Evolutionary conservation across 768 basidiomycete species (phyloP).

Genomic region (Tulasnella sp.): DNA sequence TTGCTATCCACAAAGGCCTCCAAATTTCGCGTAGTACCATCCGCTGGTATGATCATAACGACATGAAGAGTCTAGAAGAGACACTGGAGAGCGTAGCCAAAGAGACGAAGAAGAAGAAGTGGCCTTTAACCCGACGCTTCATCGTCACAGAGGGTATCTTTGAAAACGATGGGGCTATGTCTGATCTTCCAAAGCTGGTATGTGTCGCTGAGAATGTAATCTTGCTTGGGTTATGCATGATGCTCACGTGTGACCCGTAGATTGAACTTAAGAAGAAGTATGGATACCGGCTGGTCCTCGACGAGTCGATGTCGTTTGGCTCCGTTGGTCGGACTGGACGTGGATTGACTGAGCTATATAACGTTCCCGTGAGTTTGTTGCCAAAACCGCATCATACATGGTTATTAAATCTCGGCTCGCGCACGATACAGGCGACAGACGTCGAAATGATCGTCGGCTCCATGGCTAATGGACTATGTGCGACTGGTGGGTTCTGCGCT

Average conservation of each 20-base stretch:
- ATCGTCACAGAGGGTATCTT: slow-evolving; percentile 97
- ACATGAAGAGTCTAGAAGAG: slow-evolving; percentile 81
- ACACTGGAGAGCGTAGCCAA: slow-evolving; percentile 75
- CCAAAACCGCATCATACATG: neutral
- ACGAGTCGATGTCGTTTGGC: slow-evolving; percentile 91
- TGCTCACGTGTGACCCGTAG: slow-evolving; percentile 30
- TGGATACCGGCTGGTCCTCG: slow-evolving; percentile 91
- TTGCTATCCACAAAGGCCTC: slow-evolving; percentile 91
- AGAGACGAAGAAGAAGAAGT: slow-evolving; percentile 74
- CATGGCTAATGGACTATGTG: slow-evolving; percentile 68
- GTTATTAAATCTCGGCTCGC: too few species aligned
- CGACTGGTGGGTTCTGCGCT: slow-evolving; percentile 91
- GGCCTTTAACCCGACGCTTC: slow-evolving; percentile 78
- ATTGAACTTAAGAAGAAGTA: slow-evolving; percentile 91
- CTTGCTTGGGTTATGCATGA: too few species aligned
- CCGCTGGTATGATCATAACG: slow-evolving; percentile 95
- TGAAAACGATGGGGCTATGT: slow-evolving; percentile 86
- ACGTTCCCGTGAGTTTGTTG: slow-evolving; percentile 60
- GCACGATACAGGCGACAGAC: slow-evolving; percentile 57
- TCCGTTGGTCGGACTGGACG: slow-evolving; percentile 87
- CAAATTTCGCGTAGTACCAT: slow-evolving; percentile 87
- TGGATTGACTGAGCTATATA: slow-evolving; percentile 89
- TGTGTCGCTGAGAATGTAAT: slow-evolving; percentile 28
- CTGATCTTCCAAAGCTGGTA: slow-evolving; percentile 85
- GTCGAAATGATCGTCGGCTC: slow-evolving; percentile 95